Evolutionary conservation across 2,329 filamentous ascomycete species (phyloP), one percentile per base, ranked within the genome.

Genomic region (Sporothrix protearum): DNA sequence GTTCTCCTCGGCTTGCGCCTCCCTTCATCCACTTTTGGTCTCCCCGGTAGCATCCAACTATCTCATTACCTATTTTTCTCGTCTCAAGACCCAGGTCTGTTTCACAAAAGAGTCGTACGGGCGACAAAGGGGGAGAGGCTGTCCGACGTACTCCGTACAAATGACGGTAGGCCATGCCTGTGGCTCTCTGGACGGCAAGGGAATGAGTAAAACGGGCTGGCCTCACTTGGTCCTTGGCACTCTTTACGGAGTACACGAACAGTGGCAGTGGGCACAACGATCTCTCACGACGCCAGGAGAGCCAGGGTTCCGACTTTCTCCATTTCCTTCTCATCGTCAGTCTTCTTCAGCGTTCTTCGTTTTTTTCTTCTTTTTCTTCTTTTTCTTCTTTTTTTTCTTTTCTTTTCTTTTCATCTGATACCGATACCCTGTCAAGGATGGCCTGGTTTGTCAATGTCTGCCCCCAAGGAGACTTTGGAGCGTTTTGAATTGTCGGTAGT

Each of bases 321-420:
- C 3, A 22, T 19, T n/a, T 49, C 28, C 45, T 14, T 49, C 25
- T 5, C 45, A n/a, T 33, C 25, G 39, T 47, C 22, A 47, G 30
- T 12, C 61, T 47, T 28, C 39, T 30, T 28, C n/a, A 47, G 39
- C 61, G 61, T 22, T 64, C 25, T 47, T 30, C 12, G 12, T 47
- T 64, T 45, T 3, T 68, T 53, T n/a, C n/a, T n/a, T n/a, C n/a
- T 45, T 3, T 68, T 53, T n/a, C n/a, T n/a, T n/a, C n/a, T 45
- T 3, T 68, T 53, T n/a, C n/a, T n/a, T n/a, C n/a, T 45, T 3
- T 68, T 53, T 45, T 3, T 68, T 53, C 64, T 45, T 3, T 68
- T 53, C 64, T 45, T 3, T 68, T 53, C 64, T 45, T 3, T 68
- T 53, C 64, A 68, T 68, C 64, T 42, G 64, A 68, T 68, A 68